Base-by-base conservation (phyloP, 768 basidiomycete genomes). In the Kwoniella sp. region DNA sequence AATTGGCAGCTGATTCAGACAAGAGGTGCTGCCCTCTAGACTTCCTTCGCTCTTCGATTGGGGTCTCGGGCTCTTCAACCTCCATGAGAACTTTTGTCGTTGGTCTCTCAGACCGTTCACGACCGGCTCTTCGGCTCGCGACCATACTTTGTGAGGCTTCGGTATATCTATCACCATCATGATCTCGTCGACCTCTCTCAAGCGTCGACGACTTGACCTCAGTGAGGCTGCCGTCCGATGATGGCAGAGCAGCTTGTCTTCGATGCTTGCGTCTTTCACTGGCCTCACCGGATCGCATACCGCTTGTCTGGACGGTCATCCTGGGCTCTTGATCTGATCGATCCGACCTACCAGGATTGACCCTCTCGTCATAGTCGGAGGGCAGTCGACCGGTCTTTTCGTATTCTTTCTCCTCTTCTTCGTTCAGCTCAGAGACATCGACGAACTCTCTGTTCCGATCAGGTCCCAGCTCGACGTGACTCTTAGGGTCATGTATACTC, bases 361-460 rank as follows among this genome's bases (percentile, higher is more conserved):
- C 11, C 26, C 15, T 47, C 20, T 30, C 57, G 25, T n/a, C 13
- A 34, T 60, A 22, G 11, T 31, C n/a, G n/a, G 50, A 12, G 20
- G 58, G 58, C 22, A 60, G 22, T 37, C 51, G 29, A 20, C 58
- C 58, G 2, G 58, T 60, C n/a, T 28, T 31, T 13, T 60, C 48
- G 20, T 51, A 60, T 31, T 51, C 48, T 17, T 25, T 20, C 4
- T 51, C 28, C 26, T 60, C 26, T 23, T 60, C 50, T 22, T 60
- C 58, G 20, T 30, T 60, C 13, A 60, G 50, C 30, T 60, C 48
- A 34, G 58, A 51, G 2, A 60, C 20, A 60, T 60, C 58, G 5
- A 60, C n/a, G 11, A 60, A 11, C 12, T 37, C 58, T 37, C 58
- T 28, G 3, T 26, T 52, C 13, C 20, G 3, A 25, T 60, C 58